A percentile compares a stretch with the other conserved stretches of the same genome.
Conservation (phyloP, 1,139 yeast species). For the Taiozyma onychis region DNA sequence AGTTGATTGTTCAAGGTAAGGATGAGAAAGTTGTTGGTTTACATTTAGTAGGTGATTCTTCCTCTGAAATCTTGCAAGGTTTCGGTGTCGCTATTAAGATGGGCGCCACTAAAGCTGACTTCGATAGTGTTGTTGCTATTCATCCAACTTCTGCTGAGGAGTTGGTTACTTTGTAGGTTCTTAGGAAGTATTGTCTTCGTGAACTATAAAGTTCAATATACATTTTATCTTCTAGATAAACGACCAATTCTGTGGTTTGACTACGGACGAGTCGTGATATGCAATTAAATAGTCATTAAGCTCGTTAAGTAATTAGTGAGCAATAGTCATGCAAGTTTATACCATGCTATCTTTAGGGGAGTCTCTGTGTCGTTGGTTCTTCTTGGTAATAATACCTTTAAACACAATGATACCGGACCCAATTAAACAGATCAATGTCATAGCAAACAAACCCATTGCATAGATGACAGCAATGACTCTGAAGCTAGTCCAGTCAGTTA, state of each 20-base stretch:
- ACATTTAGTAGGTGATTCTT: slow-evolving; percentile 85
- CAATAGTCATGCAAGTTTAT: neutral
- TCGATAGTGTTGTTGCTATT: slow-evolving; percentile 93
- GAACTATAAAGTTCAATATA: too few species aligned
- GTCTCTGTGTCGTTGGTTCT: neutral
- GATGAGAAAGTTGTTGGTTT: slow-evolving; percentile 94
- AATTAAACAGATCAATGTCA: slow-evolving; percentile 5
- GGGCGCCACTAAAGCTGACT: slow-evolving; percentile 97
- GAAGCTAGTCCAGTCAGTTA: slow-evolving; percentile 46
- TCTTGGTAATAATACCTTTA: neutral
- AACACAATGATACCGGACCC: slow-evolving; percentile 5
- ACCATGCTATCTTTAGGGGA: neutral
- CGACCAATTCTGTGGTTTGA: too few species aligned
- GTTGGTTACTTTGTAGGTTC: slow-evolving; percentile 63
- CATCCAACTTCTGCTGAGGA: slow-evolving; percentile 99
- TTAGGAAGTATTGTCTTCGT: neutral
- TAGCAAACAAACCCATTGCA: slow-evolving; percentile 34
- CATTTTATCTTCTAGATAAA: too few species aligned
- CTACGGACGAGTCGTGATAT: neutral
- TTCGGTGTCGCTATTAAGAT: slow-evolving; percentile 95
- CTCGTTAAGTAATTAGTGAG: neutral
- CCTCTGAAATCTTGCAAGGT: slow-evolving; percentile 94
- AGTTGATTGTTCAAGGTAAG: slow-evolving; percentile 69
- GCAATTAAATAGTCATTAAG: neutral
- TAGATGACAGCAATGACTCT: slow-evolving; percentile 58